Percentiles rank a stretch among this genome's conserved stretches.
Evolutionary conservation across 176 grass and related monocot species (phyloP).

Genomic region (Carex parvula): DNA sequence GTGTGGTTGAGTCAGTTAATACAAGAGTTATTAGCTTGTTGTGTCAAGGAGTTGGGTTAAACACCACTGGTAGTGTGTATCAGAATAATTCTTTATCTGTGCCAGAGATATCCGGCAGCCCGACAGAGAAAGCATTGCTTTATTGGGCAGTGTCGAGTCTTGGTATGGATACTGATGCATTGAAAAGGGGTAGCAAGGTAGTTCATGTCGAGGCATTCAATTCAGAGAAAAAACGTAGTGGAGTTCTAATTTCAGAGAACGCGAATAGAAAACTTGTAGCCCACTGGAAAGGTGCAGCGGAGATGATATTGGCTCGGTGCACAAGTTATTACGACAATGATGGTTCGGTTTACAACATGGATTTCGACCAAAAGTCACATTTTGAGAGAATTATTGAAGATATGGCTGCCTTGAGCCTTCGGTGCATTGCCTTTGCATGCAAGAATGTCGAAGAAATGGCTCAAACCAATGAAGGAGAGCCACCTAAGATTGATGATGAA

Average conservation of each 20-base stretch:
- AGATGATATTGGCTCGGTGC: slow-evolving; percentile 69
- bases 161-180: slow-evolving; percentile 34
- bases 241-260: slow-evolving; percentile 45
- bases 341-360: slow-evolving; percentile 29
- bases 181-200: slow-evolving; percentile 46
- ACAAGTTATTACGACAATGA: slow-evolving; percentile 22
- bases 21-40: slow-evolving; percentile 24
- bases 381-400: slow-evolving; percentile 50
- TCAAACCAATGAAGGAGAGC: neutral
- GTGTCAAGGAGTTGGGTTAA: slow-evolving; percentile 49
- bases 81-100: slow-evolving; percentile 27
- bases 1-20: neutral
- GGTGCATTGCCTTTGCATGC: slow-evolving; percentile 79
- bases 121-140: slow-evolving; percentile 95
- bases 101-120: slow-evolving; percentile 66
- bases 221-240: slow-evolving; percentile 90
- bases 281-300: slow-evolving; percentile 90
- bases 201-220: slow-evolving; percentile 82
- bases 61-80: slow-evolving; percentile 79
- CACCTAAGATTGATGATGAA: slow-evolving; percentile 40
- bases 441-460: slow-evolving; percentile 28
- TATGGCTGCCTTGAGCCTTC: slow-evolving; percentile 55
- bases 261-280: slow-evolving; percentile 11
- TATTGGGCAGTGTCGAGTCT: slow-evolving; percentile 58
- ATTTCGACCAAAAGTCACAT: slow-evolving; percentile 17